Conservation (phyloP, 176 grass and related monocot species). For the Chrysopogon serrulatus region DNA sequence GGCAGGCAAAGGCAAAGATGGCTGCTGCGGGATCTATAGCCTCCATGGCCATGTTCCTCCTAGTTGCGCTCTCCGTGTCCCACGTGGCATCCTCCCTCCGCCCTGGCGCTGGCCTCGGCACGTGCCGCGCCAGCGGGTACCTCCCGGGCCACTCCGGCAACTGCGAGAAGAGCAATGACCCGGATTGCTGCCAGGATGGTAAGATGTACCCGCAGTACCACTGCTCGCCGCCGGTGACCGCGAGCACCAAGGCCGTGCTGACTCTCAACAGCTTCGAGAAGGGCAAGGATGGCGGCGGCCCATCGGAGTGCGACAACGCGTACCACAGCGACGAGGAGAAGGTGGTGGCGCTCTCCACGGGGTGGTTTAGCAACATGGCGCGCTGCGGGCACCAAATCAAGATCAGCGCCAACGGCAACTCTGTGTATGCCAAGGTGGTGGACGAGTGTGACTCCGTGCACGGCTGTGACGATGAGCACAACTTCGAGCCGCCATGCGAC, state of each 20-base stretch:
- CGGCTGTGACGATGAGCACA: conserved; percentile 37
- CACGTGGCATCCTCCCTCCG: conserved; percentile 22
- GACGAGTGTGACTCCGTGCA: conserved; percentile 70
- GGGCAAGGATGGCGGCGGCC: conserved; percentile 44
- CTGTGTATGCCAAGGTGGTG: conserved; percentile 44
- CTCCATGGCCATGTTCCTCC: neutral
- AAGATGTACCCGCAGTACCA: conserved; percentile 51
- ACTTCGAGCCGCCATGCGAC: conserved; percentile 40
- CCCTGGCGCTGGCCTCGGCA: neutral
- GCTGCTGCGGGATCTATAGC: neutral
- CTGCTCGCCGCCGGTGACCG: conserved; percentile 53
- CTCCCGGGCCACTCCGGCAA: conserved; percentile 30
- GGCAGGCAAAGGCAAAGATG: neutral
- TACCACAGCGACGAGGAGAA: conserved; percentile 39
- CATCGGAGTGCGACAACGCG: conserved; percentile 42
- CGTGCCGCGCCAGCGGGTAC: conserved; percentile 40
- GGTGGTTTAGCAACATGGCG: conserved; percentile 31
- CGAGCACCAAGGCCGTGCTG: conserved; percentile 35
- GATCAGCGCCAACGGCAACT: conserved; percentile 33
- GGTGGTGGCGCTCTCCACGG: conserved; percentile 49
- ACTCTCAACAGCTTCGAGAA: conserved; percentile 54
- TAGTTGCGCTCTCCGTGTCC: conserved; percentile 20
- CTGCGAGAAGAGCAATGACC: conserved; percentile 39
- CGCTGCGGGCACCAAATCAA: conserved; percentile 38
- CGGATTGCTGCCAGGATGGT: conserved; percentile 48